Percentiles rank a stretch among this genome's conserved stretches.
Evolutionary conservation across 495 filamentous ascomycete genomes (phyloP).

Genomic region (Cercophora newfieldiana): DNA sequence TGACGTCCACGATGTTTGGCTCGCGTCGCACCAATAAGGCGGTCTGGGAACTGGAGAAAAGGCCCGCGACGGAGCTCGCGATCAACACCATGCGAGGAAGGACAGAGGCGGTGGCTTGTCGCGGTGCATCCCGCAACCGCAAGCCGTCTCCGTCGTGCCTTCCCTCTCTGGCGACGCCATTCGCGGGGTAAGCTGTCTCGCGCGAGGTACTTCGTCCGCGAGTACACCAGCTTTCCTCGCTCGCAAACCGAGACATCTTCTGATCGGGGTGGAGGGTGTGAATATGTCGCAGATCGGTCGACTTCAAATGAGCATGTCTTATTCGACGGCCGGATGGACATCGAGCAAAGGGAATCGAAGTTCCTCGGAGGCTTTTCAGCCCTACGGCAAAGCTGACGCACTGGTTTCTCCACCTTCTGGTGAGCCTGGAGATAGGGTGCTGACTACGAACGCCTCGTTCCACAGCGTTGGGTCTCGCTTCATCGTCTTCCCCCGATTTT

Average conservation of each 20-base stretch:
- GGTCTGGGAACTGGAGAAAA: background rate
- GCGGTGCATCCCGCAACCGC: slow-evolving; percentile 6
- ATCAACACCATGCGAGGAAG: background rate
- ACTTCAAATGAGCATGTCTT: background rate
- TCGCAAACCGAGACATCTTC: background rate
- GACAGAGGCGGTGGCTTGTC: slow-evolving; percentile 5
- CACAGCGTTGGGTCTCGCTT: slow-evolving; percentile 9
- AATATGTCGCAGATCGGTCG: background rate
- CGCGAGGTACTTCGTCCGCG: background rate
- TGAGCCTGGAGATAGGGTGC: slow-evolving; percentile 16
- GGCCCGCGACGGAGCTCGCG: background rate
- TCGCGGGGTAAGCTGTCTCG: background rate
- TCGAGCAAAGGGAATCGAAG: background rate
- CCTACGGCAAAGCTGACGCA: slow-evolving; percentile 12
- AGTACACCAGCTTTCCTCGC: background rate
- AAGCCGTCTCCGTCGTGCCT: background rate
- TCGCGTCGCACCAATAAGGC: slow-evolving; percentile 10
- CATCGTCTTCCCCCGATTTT: background rate
- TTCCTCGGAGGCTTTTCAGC: slow-evolving; percentile 10
- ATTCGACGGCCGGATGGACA: background rate
- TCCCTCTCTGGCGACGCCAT: background rate
- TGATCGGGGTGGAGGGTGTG: background rate
- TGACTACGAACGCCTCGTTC: slow-evolving; percentile 16
- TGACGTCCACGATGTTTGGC: background rate
- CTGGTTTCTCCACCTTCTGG: background rate